Percentiles rank a stretch among this genome's conserved stretches.
Conservation (phyloP, 2,329 filamentous ascomycete genomes). For the Aureobasidium zeae region DNA sequence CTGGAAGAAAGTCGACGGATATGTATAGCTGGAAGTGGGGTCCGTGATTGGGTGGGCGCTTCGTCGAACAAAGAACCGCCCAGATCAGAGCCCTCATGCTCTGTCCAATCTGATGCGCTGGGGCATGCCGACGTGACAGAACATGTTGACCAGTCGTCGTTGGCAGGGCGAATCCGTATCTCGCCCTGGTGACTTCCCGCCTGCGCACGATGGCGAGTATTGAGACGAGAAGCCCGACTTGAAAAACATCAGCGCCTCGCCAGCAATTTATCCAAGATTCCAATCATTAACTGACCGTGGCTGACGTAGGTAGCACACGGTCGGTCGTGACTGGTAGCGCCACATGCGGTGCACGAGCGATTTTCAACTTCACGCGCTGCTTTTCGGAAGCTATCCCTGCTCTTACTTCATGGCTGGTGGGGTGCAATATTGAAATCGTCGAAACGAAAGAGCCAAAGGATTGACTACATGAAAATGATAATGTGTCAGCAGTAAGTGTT, state of each 20-base stretch:
- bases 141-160: constrained; percentile 11
- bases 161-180: constrained; percentile 15
- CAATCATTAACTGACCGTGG: no score
- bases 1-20: constrained; percentile 12
- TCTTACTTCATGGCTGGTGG: background rate
- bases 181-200: constrained; percentile 11
- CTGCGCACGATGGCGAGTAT: constrained; percentile 10
- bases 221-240: constrained; percentile 11
- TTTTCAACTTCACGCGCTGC: no score
- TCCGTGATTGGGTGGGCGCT: constrained; percentile 12
- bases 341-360: constrained; percentile 2
- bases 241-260: constrained; percentile 10
- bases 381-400: background rate
- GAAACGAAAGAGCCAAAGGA: no score
- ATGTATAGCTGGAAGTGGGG: constrained; percentile 9
- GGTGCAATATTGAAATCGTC: no score
- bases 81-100: constrained; percentile 7
- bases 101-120: background rate
- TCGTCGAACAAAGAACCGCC: constrained; percentile 14
- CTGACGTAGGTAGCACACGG: constrained; percentile 6
- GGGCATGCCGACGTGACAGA: background rate
- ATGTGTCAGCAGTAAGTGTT: no score
- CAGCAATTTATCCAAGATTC: constrained; percentile 9
- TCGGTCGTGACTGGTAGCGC: constrained; percentile 6
- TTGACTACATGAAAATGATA: no score